Conservation (phyloP, 108 stramenopile genomes). For the Conticribra weissflogii region DNA sequence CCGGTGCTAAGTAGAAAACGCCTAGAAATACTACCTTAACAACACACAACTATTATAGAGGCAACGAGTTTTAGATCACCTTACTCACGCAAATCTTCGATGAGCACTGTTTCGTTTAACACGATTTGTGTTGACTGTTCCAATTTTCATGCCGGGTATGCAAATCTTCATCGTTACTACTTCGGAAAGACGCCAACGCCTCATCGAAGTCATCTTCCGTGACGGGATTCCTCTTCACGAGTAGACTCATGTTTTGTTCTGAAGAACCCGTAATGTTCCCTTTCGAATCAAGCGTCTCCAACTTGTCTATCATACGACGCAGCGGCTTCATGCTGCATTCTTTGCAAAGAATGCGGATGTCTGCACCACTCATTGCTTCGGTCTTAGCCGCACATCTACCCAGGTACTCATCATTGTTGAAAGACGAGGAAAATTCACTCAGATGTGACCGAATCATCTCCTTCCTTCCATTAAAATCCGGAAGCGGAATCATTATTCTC, state of each 20-base stretch:
- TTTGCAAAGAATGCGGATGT: constrained; percentile 65
- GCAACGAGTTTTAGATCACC: too few species aligned
- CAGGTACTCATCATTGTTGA: constrained; percentile 31
- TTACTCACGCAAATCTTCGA: too few species aligned
- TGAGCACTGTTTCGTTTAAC: too few species aligned
- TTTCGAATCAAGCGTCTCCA: background rate
- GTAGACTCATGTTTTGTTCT: constrained; percentile 20
- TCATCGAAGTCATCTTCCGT: constrained; percentile 36
- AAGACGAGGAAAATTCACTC: constrained; percentile 20
- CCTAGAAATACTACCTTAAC: too few species aligned
- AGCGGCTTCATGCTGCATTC: constrained; percentile 79
- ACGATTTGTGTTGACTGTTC: too few species aligned
- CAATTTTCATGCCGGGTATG: too few species aligned
- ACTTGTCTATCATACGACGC: constrained; percentile 42
- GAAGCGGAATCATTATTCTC: constrained; percentile 72
- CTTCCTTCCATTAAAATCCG: constrained; percentile 50
- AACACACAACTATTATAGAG: too few species aligned
- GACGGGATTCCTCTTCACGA: constrained; percentile 36
- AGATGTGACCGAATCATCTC: constrained; percentile 61
- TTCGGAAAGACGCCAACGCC: too few species aligned
- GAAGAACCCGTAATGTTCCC: background rate
- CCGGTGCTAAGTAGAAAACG: too few species aligned
- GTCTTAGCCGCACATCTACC: constrained; percentile 26
- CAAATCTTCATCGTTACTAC: too few species aligned
- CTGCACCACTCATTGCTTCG: constrained; percentile 61